Evolutionary conservation across 2,329 filamentous ascomycete species (phyloP).

Genomic region (Ustulina deusta): DNA sequence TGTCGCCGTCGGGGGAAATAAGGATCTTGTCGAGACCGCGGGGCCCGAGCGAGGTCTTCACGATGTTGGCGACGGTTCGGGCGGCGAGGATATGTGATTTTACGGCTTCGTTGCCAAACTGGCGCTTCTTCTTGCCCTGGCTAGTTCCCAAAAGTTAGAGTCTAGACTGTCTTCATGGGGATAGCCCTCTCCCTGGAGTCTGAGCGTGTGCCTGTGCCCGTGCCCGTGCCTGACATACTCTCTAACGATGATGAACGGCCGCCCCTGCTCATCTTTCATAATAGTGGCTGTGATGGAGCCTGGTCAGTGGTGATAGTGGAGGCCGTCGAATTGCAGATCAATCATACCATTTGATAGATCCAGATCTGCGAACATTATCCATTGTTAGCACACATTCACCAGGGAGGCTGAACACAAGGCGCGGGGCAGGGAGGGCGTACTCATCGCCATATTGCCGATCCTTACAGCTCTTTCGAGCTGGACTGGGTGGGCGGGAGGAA

Average conservation of each 20-base stretch:
- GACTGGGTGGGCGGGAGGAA: background rate
- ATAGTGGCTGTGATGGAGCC: constrained; percentile 66
- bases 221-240: constrained; percentile 73
- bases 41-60: constrained; percentile 96
- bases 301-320: constrained; percentile 35
- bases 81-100: constrained; percentile 98
- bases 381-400: constrained; percentile 41
- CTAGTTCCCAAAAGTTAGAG: constrained; percentile 59
- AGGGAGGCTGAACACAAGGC: constrained; percentile 3
- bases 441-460: constrained; percentile 67
- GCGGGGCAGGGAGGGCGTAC: constrained; percentile 57
- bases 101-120: constrained; percentile 95
- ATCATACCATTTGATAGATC: constrained; percentile 83
- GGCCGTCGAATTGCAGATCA: constrained; percentile 31
- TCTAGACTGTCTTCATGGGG: constrained; percentile 14
- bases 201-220: background rate
- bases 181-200: background rate
- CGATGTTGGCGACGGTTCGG: constrained; percentile 94
- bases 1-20: constrained; percentile 98
- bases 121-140: constrained; percentile 97
- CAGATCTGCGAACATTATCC: constrained; percentile 68
- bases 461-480: constrained; percentile 49
- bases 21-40: constrained; percentile 98
- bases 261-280: constrained; percentile 96
- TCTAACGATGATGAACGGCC: constrained; percentile 97